Evolutionary conservation across 345 rosid genomes (phyloP).

Genomic region (Euclidium syriacum): DNA sequence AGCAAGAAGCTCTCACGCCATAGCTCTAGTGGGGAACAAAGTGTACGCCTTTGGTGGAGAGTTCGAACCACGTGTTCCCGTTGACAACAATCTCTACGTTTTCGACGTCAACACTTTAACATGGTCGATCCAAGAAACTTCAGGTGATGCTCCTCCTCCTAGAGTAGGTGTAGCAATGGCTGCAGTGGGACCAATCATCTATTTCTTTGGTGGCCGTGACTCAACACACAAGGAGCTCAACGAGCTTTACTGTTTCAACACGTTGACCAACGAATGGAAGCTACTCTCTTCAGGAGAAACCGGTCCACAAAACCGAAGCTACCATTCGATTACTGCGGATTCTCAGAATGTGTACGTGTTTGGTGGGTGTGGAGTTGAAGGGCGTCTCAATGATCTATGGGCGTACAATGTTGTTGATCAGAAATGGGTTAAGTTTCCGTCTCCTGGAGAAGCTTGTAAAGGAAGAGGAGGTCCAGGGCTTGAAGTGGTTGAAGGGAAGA

Average conservation of each 20-base stretch:
- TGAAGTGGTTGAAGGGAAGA: slow-evolving; percentile 52
- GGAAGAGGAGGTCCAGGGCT: slow-evolving; percentile 89
- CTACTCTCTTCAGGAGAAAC: slow-evolving; percentile 48
- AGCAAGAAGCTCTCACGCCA: slow-evolving; percentile 90
- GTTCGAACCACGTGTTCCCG: slow-evolving; percentile 76
- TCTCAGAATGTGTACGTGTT: slow-evolving; percentile 56
- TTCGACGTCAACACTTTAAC: slow-evolving; percentile 55
- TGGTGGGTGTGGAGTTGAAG: slow-evolving; percentile 79
- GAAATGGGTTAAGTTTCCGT: slow-evolving; percentile 56
- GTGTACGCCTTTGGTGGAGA: slow-evolving; percentile 85
- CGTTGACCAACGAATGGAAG: slow-evolving; percentile 52
- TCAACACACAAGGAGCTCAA: slow-evolving; percentile 62
- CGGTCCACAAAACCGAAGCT: slow-evolving; percentile 74
- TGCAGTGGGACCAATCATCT: slow-evolving; percentile 46
- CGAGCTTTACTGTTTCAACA: slow-evolving; percentile 70
- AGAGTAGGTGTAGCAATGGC: slow-evolving; percentile 92
- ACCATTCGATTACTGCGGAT: slow-evolving; percentile 61
- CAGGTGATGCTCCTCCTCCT: slow-evolving; percentile 77
- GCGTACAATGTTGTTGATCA: slow-evolving; percentile 50
- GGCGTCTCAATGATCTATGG: slow-evolving; percentile 87
- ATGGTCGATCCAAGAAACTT: slow-evolving; percentile 56
- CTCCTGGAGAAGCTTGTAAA: slow-evolving; percentile 51
- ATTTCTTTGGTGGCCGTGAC: slow-evolving; percentile 84
- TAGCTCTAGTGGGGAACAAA: slow-evolving; percentile 56
- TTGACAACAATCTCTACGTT: slow-evolving; percentile 69